A percentile compares a stretch with the other conserved stretches of the same genome.
Evolutionary conservation across 257 asterid species (phyloP).

Genomic region (Scutellaria barbata): DNA sequence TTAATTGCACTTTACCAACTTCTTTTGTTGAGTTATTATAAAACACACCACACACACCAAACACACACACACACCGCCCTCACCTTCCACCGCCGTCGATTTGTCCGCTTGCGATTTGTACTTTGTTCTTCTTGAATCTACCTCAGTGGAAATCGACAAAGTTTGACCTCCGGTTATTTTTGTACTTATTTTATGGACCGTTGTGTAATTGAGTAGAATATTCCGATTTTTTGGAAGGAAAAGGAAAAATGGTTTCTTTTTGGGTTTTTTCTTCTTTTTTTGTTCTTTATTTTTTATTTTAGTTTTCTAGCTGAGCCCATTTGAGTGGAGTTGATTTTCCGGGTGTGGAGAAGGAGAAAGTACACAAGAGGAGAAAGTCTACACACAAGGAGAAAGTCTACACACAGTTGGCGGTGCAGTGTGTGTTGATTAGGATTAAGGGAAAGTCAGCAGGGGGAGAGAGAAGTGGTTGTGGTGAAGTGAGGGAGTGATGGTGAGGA

Average conservation of each 20-base stretch:
- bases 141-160: slow-evolving; percentile 37
- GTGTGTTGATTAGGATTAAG: slow-evolving; percentile 36
- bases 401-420: slow-evolving; percentile 35
- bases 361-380: slow-evolving; percentile 19
- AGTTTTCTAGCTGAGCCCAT: slow-evolving; percentile 34
- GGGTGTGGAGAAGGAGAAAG: slow-evolving; percentile 33
- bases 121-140: slow-evolving; percentile 25
- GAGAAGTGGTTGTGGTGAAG: slow-evolving; percentile 34
- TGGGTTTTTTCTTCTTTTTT: background rate
- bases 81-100: slow-evolving; percentile 44
- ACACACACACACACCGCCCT: slow-evolving; percentile 37
- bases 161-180: slow-evolving; percentile 45
- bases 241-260: slow-evolving; percentile 31
- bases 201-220: slow-evolving; percentile 36
- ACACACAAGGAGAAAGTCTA: slow-evolving; percentile 30
- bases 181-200: slow-evolving; percentile 40
- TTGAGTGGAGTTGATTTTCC: slow-evolving; percentile 41
- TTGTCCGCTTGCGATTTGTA: slow-evolving; percentile 42
- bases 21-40: slow-evolving; percentile 9
- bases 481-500: slow-evolving; percentile 79
- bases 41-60: background rate
- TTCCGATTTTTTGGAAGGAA: slow-evolving; percentile 29
- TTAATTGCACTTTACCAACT: slow-evolving; percentile 38
- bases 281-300: background rate
- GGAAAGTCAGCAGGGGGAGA: slow-evolving; percentile 13